Evolutionary conservation across 169 alveolate genomes (phyloP), one percentile per base, ranked within the genome.

Genomic region (Eimeria zaria): DNA sequence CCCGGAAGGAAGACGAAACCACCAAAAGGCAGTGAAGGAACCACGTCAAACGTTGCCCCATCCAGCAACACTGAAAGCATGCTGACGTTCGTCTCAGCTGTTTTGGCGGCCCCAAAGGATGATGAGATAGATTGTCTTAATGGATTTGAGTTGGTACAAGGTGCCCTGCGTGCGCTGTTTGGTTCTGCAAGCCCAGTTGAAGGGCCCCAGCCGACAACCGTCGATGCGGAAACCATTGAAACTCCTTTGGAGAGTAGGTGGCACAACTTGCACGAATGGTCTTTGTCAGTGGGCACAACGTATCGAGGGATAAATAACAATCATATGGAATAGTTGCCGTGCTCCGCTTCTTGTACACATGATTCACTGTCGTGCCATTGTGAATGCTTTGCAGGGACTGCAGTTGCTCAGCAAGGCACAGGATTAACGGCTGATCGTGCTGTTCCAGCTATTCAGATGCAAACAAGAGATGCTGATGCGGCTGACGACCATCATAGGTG

Each of bases 111-210:
- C 8, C 93, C 93, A 16, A n/a, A 81, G n/a, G 93, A 62, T 46
- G 39, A 51, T 22, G 93, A 87, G 55, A 39, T 87, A 48, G 93
- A 62, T n/a, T 6, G 93, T 87, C 30, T 87, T 12, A 36, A 48
- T 30, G 93, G 93, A 33, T 87, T 87, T 53, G 93, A 87, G 93
- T 62, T 87, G 83, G 24, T 87, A 51, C 83, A 87, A 62, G 93
- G 93, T 24, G 64, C 53, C 44, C 81, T 87, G 78, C 24, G 73
- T 11, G 64, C 60, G 41, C 81, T 87, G 44, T 62, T 87, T 71
- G 81, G 81, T 67, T 62, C 93, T 46, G 36, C 81, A 33, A 44
- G 53, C 30, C 62, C 67, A 30, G 18, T 53, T 11, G 53, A 48
- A 55, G 76, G 51, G 11, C 8, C 53, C 18, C 76, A 48, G 91